Evolutionary conservation across 495 filamentous ascomycete species (phyloP).

Genomic region (Ascodesmis nigricans): DNA sequence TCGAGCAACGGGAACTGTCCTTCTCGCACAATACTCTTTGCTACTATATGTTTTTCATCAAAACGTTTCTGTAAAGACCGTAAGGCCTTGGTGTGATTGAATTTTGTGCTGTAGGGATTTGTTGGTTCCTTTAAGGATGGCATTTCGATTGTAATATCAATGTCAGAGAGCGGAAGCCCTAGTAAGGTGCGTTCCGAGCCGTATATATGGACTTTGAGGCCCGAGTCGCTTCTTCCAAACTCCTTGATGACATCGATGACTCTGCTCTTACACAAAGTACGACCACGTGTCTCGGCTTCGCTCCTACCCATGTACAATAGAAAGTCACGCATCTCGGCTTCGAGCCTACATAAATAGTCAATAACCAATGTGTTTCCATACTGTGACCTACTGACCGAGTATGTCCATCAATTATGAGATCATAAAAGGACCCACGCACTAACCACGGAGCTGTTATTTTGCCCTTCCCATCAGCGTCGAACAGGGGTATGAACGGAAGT

Average conservation of each 20-base stretch:
- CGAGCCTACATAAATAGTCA: conserved; percentile 2
- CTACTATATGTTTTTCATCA: not conserved
- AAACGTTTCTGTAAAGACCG: not conserved
- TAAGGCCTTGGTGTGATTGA: not conserved
- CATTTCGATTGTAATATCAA: conserved; percentile 2
- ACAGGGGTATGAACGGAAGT: not conserved
- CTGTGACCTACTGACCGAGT: not conserved
- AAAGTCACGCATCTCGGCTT: conserved; percentile 2
- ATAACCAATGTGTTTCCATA: not conserved
- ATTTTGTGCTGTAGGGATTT: conserved; percentile 2
- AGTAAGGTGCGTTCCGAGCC: conserved; percentile 1
- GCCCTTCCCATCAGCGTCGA: not conserved
- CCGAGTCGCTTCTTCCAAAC: not conserved
- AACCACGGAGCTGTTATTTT: conserved; percentile 1
- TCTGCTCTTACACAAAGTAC: not conserved
- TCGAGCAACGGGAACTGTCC: conserved; percentile 4
- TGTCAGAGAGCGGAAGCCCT: conserved; percentile 1
- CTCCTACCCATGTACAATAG: conserved; percentile 1
- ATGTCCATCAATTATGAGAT: not conserved
- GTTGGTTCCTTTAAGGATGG: not conserved
- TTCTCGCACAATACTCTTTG: not conserved
- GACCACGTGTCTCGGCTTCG: not conserved
- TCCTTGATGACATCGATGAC: not conserved
- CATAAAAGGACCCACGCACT: not conserved
- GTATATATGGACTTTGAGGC: not conserved